These are phyloP conservation scores for Crataegus laevigata DNA, from an alignment of 306 rosid genomes.

Conservation along the genomic window DNA sequence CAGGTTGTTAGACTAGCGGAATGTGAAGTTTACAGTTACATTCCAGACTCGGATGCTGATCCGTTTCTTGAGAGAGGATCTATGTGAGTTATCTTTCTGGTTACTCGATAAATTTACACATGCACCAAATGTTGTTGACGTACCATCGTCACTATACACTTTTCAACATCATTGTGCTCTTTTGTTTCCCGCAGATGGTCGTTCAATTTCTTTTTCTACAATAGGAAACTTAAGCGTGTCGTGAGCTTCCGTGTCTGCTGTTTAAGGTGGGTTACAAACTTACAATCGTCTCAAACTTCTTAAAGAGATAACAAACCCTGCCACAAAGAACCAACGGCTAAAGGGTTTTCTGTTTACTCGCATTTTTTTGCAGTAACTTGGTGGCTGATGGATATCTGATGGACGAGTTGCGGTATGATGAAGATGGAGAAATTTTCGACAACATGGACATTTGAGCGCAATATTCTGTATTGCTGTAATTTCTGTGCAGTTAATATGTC, in stretches of 20 bases:
- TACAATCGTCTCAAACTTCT: not conserved
- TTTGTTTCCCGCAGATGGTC: constrained; percentile 67
- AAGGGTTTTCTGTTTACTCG: not conserved
- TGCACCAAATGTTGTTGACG: not conserved
- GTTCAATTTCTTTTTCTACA: constrained; percentile 86
- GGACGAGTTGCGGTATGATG: constrained; percentile 39
- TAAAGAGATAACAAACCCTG: not conserved
- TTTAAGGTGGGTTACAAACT: constrained; percentile 55
- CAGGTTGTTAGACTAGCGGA: constrained; percentile 76
- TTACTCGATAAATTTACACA: not conserved
- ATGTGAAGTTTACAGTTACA: constrained; percentile 78
- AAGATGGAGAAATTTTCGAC: constrained; percentile 74
- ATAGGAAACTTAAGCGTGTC: constrained; percentile 76
- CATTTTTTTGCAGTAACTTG: constrained; percentile 55
- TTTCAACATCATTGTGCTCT: constrained; percentile 1
- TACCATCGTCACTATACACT: not conserved
- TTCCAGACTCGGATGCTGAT: constrained; percentile 76
- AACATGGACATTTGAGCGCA: constrained; percentile 75
- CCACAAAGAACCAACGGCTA: not conserved
- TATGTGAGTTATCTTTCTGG: constrained; percentile 39
- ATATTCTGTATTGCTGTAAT: not conserved
- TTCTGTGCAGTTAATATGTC: constrained; percentile 7
- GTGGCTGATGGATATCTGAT: constrained; percentile 54
- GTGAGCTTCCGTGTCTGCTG: constrained; percentile 77
- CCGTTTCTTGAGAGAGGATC: constrained; percentile 76